Percentiles rank a stretch among this genome's conserved stretches.
phyloP scores from a whole-genome alignment of 2,329 filamentous ascomycete genomes.

The Trichoderma sp. region DNA sequence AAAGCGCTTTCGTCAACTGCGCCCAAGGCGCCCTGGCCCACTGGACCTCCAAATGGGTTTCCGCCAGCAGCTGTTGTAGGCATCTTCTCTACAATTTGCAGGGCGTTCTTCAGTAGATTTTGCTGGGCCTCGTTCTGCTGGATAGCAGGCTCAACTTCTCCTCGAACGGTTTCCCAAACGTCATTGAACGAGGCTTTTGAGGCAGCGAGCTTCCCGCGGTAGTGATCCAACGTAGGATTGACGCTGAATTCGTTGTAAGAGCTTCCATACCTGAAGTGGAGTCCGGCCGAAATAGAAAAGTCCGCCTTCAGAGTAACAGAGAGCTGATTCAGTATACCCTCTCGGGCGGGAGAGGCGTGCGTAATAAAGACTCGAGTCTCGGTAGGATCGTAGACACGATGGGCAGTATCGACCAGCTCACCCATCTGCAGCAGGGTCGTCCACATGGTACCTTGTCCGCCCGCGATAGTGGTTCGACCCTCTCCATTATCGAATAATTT shows the following conservation, averaged over 20 bases:
- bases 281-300: conserved; percentile 94
- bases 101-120: conserved; percentile 82
- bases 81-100: conserved; percentile 98
- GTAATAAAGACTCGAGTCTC: conserved; percentile 97
- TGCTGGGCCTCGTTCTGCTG: conserved; percentile 91
- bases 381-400: conserved; percentile 96
- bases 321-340: conserved; percentile 95
- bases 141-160: conserved; percentile 92
- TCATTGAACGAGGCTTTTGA: conserved; percentile 99
- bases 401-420: conserved; percentile 94
- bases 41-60: conserved; percentile 90
- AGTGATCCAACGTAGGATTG: conserved; percentile 96
- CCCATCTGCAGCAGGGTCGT: conserved; percentile 97
- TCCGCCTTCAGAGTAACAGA: conserved; percentile 97
- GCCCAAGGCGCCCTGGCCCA: conserved; percentile 69
- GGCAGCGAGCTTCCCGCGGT: conserved; percentile 94
- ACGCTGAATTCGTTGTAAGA: conserved; percentile 99
- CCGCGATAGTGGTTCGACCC: conserved; percentile 94
- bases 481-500: conserved; percentile 99
- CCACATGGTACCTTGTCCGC: conserved; percentile 99
- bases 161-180: conserved; percentile 98
- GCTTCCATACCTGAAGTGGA: conserved; percentile 97
- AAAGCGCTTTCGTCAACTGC: conserved; percentile 98
- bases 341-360: conserved; percentile 91
- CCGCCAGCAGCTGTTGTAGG: conserved; percentile 90